These are phyloP conservation scores for Gossypioides kirkii DNA, from an alignment of 345 rosid species.

Conservation along the genomic window DNA sequence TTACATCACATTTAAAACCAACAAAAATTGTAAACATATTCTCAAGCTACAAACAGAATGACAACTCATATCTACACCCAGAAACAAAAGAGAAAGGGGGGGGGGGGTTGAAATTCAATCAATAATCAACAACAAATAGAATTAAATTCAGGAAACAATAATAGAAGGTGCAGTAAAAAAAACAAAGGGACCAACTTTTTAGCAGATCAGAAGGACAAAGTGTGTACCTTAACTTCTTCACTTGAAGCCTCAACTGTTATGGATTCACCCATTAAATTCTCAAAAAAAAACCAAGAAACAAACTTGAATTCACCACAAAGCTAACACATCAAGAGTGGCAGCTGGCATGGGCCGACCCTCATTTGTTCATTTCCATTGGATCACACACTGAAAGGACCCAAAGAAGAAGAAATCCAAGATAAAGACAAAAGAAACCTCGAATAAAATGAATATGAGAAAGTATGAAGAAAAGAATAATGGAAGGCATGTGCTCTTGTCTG, in stretches of 20 bases:
- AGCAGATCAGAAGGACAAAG: constrained; percentile 29
- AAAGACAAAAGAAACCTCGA: constrained; percentile 27
- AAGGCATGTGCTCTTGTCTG: constrained; percentile 26
- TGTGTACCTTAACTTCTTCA: constrained; percentile 48
- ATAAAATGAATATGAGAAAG: neutral
- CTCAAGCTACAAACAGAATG: constrained; percentile 19
- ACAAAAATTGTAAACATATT: constrained; percentile 15
- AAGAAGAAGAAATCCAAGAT: constrained; percentile 20
- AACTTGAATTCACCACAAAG: constrained; percentile 24
- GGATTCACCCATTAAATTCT: neutral
- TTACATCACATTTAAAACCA: constrained; percentile 22
- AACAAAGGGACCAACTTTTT: constrained; percentile 15
- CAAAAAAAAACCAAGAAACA: neutral
- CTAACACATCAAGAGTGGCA: constrained; percentile 18
- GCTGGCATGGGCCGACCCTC: constrained; percentile 16
- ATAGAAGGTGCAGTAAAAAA: constrained; percentile 12
- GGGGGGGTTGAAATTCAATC: constrained; percentile 4
- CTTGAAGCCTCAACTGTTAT: constrained; percentile 19
- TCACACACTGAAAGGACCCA: constrained; percentile 19
- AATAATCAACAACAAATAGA: constrained; percentile 12
- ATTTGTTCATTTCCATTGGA: constrained; percentile 18
- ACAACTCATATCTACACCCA: constrained; percentile 24
- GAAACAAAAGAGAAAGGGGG: constrained; percentile 17
- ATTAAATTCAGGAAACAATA: constrained; percentile 20
- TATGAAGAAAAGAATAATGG: constrained; percentile 22